These are phyloP conservation scores for Thelonectria olida DNA, from an alignment of 2,329 filamentous ascomycete species.

Conservation along the genomic window DNA sequence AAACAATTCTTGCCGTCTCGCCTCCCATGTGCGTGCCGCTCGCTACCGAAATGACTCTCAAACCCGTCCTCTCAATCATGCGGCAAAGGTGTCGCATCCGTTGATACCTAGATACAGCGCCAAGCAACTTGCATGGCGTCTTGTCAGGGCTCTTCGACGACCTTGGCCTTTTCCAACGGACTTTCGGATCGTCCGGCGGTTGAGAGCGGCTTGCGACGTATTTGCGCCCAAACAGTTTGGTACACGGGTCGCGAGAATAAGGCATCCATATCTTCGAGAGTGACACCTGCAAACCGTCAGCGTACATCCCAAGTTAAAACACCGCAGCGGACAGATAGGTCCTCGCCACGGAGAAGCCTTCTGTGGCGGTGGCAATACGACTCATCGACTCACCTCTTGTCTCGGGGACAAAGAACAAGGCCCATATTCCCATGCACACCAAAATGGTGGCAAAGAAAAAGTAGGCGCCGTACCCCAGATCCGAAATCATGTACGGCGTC, in stretches of 20 bases:
- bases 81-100: no score
- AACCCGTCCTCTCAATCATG: no score
- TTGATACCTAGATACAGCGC: no score
- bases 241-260: constrained; percentile 44
- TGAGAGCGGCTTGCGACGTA: constrained; percentile 30
- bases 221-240: constrained; percentile 44
- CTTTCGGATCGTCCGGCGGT: constrained; percentile 32
- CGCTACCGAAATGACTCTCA: no score
- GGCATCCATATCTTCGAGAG: constrained; percentile 58
- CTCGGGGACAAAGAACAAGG: constrained; percentile 61
- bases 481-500: constrained; percentile 53
- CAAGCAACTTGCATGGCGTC: no score
- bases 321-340: no score
- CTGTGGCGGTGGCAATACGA: background rate
- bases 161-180: constrained; percentile 35
- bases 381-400: constrained; percentile 58
- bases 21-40: no score
- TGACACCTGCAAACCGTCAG: no score
- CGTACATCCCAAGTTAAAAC: no score
- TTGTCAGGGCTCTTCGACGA: constrained; percentile 30
- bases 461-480: constrained; percentile 59
- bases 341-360: no score
- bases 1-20: no score
- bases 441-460: constrained; percentile 62
- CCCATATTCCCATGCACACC: constrained; percentile 55